Percentiles rank a stretch among this genome's conserved stretches.
phyloP scores from a whole-genome alignment of 1,139 yeast genomes.

The Geotrichum bryndzae region DNA sequence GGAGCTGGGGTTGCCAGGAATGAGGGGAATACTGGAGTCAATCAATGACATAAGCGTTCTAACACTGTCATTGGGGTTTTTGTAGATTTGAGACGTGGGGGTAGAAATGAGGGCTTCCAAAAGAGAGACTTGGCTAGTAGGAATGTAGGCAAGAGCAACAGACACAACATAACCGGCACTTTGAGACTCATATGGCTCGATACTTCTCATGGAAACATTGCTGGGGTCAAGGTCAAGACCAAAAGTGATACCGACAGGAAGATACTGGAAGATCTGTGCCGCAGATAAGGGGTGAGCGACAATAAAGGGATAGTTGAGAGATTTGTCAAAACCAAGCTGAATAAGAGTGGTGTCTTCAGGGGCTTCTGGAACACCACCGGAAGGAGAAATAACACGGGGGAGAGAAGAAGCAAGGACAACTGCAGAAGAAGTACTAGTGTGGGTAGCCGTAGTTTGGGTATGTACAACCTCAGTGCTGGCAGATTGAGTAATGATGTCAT shows the following conservation, averaged over 20 bases:
- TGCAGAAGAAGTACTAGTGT: constrained; percentile 20
- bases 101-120: constrained; percentile 31
- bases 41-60: constrained; percentile 35
- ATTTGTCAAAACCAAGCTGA: constrained; percentile 38
- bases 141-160: constrained; percentile 37
- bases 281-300: constrained; percentile 39
- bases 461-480: constrained; percentile 11
- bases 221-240: constrained; percentile 31
- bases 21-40: constrained; percentile 36
- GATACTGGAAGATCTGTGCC: constrained; percentile 40
- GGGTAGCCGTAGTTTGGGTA: constrained; percentile 12
- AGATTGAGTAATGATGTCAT: constrained; percentile 15
- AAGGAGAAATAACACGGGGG: constrained; percentile 39
- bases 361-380: constrained; percentile 30
- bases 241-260: constrained; percentile 38
- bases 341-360: constrained; percentile 32
- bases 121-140: constrained; percentile 29
- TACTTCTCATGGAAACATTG: constrained; percentile 31
- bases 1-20: constrained; percentile 21
- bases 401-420: constrained; percentile 30
- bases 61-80: constrained; percentile 33
- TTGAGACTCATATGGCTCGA: constrained; percentile 35
- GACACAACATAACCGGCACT: constrained; percentile 35
- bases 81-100: constrained; percentile 34
- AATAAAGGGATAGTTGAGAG: constrained; percentile 39